Evolutionary conservation across 2,329 filamentous ascomycete species (phyloP), one percentile per base, ranked within the genome.

Genomic region (Colletotrichum somersetense): DNA sequence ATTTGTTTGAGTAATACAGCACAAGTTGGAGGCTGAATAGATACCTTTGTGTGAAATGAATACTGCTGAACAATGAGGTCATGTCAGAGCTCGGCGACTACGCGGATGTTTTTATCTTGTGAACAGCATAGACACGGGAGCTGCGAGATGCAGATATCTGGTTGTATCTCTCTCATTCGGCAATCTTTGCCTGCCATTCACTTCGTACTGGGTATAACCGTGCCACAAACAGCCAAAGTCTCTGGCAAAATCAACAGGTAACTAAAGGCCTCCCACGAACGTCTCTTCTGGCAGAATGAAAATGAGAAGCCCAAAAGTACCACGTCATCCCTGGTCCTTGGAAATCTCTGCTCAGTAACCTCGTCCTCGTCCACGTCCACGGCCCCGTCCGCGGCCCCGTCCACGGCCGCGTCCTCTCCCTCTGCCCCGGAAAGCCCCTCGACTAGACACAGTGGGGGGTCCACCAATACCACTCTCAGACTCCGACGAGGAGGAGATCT

Each of bases 1-100:
- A 62, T 35, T 59, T 55, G 57, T 68, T 71, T 68, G 64, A 71
- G 68, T 71, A 68, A 71, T 68, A 62, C 68, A 57, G 42, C 57
- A 68, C 11, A 20, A 53, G 33, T 56, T 52, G 56, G 48, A 57
- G 26, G 56, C 56, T 55, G 67, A 61, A 55, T 48, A 40, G 55
- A 61, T 66, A 55, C 67, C 55, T 70, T 61, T 5, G 46, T 5
- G 46, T 42, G 55, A 55, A n/a, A 33, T n/a, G 30, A 46, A 8
- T 23, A 33, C 10, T 26, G 26, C 40, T 50, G 16, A 33, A 40
- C 26, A 7, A 16, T 42, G 14, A 33, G 5, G 35, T 20, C 20
- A 30, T 35, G 30, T 46, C 3, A 50, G 23, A 26, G 33, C n/a
- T 30, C 11, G 35, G 11, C 33, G 11, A n/a, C 10, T n/a, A 10